These are phyloP conservation scores for Curvularia verruculosa DNA, from an alignment of 2,329 filamentous ascomycete genomes.

Conservation along the genomic window DNA sequence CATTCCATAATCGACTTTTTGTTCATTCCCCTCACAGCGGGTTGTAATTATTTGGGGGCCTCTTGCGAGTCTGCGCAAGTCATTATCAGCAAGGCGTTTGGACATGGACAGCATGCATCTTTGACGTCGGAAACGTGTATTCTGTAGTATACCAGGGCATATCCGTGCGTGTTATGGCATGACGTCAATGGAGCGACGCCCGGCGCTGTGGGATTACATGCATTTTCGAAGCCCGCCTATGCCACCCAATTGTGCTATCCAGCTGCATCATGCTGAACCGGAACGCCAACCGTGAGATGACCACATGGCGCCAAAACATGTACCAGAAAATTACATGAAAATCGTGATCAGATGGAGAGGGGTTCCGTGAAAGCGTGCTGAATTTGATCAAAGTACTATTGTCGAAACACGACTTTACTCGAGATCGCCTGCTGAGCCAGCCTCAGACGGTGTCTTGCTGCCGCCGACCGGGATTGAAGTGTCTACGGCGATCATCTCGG, in stretches of 20 bases:
- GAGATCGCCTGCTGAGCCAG: constrained; percentile 43
- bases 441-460: constrained; percentile 46
- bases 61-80: constrained; percentile 30
- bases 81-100: constrained; percentile 51
- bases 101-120: constrained; percentile 28
- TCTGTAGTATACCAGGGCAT: constrained; percentile 46
- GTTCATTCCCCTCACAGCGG: constrained; percentile 36
- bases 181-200: constrained; percentile 27
- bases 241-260: constrained; percentile 21
- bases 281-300: constrained; percentile 35
- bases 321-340: constrained; percentile 46
- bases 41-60: constrained; percentile 46
- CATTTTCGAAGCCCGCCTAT: constrained; percentile 30
- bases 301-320: constrained; percentile 40
- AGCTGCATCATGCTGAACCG: constrained; percentile 28
- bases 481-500: constrained; percentile 97
- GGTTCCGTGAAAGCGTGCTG: constrained; percentile 21
- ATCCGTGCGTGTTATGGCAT: constrained; percentile 21
- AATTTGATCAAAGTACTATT: constrained; percentile 15
- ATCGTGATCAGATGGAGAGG: constrained; percentile 30
- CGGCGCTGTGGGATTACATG: constrained; percentile 22
- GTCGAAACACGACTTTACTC: constrained; percentile 32
- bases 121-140: constrained; percentile 29
- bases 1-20: constrained; percentile 14
- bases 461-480: constrained; percentile 58